Base-by-base conservation (phyloP, 371 early-diverging fungal genomes). In the Choanephora cucurbitarum region DNA sequence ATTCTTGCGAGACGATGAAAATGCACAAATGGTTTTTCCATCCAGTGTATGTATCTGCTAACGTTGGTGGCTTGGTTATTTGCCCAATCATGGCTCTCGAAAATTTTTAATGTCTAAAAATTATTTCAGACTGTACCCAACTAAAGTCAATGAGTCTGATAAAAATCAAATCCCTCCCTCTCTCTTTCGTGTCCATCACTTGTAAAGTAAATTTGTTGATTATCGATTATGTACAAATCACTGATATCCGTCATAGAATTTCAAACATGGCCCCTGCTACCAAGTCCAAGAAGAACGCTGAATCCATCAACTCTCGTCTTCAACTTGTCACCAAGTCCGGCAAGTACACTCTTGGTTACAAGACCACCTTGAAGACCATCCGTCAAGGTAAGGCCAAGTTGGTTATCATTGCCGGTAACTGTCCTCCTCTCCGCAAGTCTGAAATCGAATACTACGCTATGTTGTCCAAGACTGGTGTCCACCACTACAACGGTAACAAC, bases 391-490 rank as follows among this genome's bases (percentile, higher is more conserved):
- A 96, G 88, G 94, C 97, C 85, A 97, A 96, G 92, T 87, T 97
- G 71, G 85, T 98, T 79, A 89, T 98, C 84, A 90, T 98, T 80
- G 90, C 98, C 66, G 95, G 92, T 72, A 98, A 98, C 94, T 93
- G 94, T 86, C 98, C 98, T 65, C 94, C 98, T 74, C 91, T 98
- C 77, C 89, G 99, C 82, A 97, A 97, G 89, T 94, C 95, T 59
- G 99, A 98, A 89, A 89, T 98, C 72, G 98, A 98, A 87, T 98
- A 98, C 95, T 98, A 98, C 84, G 99, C 99, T 80, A 98, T 98
- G 99, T 88, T 98, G 78, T 93, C 96, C 85, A 97, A 98, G 93
- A 97, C 98, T 73, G 89, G 88, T 85, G 99, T 98, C 67, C 97
- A 96, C 89, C 97, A 98, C 93, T 98, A 93, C 91, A 79, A 84